Conservation (phyloP, 331 rosid genomes). For the Quercus lobata region DNA sequence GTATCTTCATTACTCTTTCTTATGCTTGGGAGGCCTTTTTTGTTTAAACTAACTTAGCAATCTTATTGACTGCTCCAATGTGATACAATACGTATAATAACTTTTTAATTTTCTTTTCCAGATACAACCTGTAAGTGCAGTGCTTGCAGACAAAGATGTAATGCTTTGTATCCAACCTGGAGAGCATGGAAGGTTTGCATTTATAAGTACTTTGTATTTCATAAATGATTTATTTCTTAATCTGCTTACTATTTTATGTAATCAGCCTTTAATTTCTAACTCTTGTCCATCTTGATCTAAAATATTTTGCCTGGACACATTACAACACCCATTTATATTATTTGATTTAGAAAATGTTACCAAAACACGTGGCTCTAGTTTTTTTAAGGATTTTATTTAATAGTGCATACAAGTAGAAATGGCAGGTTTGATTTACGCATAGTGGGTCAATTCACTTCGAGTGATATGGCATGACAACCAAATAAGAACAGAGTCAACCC, state of each 20-base stretch:
- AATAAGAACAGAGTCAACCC: background rate
- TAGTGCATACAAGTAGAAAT: background rate
- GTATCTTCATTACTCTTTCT: background rate
- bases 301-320: background rate
- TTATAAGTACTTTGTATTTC: conserved; percentile 6
- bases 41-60: background rate
- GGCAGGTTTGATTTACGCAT: background rate
- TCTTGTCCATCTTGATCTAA: conserved; percentile 3
- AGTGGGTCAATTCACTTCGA: background rate
- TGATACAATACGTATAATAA: background rate
- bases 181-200: conserved; percentile 90
- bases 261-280: conserved; percentile 2
- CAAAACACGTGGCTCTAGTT: background rate
- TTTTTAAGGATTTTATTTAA: background rate
- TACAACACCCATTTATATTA: background rate
- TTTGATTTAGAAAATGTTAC: background rate
- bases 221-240: conserved; percentile 5
- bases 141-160: conserved; percentile 88
- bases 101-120: conserved; percentile 12
- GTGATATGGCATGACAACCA: background rate
- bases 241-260: background rate
- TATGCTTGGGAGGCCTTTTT: conserved; percentile 3
- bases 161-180: conserved; percentile 97
- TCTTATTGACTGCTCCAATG: background rate
- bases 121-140: conserved; percentile 94